Conservation (phyloP, 345 rosid genomes). For the Nephelium lappaceum region DNA sequence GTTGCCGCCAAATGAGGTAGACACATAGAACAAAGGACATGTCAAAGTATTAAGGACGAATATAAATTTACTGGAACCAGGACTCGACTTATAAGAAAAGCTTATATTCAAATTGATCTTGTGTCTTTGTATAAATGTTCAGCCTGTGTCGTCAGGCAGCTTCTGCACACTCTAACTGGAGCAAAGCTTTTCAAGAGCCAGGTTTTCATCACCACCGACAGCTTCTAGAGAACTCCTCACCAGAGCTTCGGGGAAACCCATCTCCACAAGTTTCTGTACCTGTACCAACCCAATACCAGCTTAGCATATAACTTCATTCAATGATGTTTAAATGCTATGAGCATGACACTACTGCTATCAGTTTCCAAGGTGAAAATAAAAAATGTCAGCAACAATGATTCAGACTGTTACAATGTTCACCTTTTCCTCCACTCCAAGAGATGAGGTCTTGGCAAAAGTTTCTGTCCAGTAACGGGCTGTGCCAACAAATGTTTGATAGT, state of each 20-base stretch:
- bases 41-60: neutral
- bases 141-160: too few relatives aligned
- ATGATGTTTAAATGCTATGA: neutral
- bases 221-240: constrained; percentile 83
- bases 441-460: constrained; percentile 82
- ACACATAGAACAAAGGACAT: neutral
- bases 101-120: constrained; percentile 14
- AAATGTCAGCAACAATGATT: neutral
- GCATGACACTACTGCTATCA: neutral
- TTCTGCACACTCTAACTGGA: constrained; percentile 43
- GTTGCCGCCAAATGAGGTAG: neutral
- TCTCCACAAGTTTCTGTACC: constrained; percentile 89
- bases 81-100: constrained; percentile 2
- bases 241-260: constrained; percentile 84
- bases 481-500: constrained; percentile 78
- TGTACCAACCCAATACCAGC: constrained; percentile 30
- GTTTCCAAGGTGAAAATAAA: neutral
- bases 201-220: constrained; percentile 93
- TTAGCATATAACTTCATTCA: constrained; percentile 1
- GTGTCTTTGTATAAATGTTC: neutral
- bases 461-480: constrained; percentile 99
- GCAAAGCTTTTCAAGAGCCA: constrained; percentile 93
- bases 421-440: constrained; percentile 83
- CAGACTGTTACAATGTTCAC: constrained; percentile 39
- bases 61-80: neutral